Base-by-base conservation (phyloP, 768 basidiomycete genomes). In the Suillus discolor region DNA sequence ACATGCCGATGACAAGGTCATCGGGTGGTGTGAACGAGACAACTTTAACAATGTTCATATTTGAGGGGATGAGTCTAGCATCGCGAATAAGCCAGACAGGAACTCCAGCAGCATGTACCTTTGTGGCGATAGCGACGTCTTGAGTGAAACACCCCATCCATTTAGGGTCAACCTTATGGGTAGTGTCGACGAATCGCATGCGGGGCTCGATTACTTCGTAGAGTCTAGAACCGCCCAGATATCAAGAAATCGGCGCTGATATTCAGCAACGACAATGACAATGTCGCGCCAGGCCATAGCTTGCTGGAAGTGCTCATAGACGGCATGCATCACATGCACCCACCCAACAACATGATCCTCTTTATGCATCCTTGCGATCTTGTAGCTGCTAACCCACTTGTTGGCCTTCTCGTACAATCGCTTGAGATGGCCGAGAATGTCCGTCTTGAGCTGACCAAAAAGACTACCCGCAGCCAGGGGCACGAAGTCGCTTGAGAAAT, bases 61-160 rank as follows among this genome's bases (percentile, higher is more conserved):
- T 25, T 1, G 20, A 20, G 13, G 5, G 12, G 5, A 57, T 4
- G 7, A 39, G 20, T 34, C 39, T 39, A 3, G 34, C 13, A 23
- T 25, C 11, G 23, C 13, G 28, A 20, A 62, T 42, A 16, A 41
- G 44, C 61, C 61, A 62, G 20, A 41, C 61, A 23, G 61, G 61
- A 42, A 25, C 23, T 20, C 42, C 61, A 31, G 36, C 20, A 44
- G 44, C 8, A 4, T 44, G 20, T 7, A 44, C 44, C 18, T 44
- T 44, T 4, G 18, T 44, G n/a, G 44, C 36, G 4, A 62, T 9
- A 44, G 28, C 20, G 5, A 23, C 18, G 11, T 39, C 41, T 16
- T 61, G 8, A 9, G 60, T 61, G 60, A 61, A 61, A 61, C 34
- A 34, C 6, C 61, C 61, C 61, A 61, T 61, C 61, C 34, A 44